A percentile compares a stretch with the other conserved stretches of the same genome.
Evolutionary conservation across 345 rosid genomes (phyloP).

Genomic region (Euphorbia tirucalli): DNA sequence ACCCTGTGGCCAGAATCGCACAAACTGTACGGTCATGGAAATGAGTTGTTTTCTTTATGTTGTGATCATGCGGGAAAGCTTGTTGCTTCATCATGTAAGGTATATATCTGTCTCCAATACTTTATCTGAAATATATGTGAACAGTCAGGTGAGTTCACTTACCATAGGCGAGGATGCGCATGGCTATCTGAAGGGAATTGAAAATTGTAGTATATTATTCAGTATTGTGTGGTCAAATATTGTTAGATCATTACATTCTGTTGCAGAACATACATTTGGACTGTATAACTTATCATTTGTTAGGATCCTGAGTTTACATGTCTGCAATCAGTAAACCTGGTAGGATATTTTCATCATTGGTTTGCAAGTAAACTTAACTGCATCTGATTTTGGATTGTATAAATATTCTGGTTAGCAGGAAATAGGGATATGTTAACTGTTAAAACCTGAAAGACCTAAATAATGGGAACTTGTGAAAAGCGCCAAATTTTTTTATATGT

Average conservation of each 20-base stretch:
- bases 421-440: neutral
- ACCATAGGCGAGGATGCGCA: neutral
- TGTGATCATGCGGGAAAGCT: slow-evolving; percentile 71
- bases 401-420: neutral
- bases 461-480: neutral
- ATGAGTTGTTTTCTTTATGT: slow-evolving; percentile 81
- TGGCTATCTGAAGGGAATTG: neutral
- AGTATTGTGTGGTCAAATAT: neutral
- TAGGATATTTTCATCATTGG: neutral
- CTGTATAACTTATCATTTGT: neutral
- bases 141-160: neutral
- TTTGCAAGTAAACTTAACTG: neutral
- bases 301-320: neutral
- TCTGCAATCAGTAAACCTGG: neutral
- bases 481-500: neutral
- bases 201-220: neutral
- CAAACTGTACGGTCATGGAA: slow-evolving; percentile 94
- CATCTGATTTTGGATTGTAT: neutral
- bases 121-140: neutral
- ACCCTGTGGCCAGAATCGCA: slow-evolving; percentile 95
- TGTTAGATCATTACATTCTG: neutral
- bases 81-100: slow-evolving; percentile 96
- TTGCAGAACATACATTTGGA: neutral
- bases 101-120: slow-evolving; percentile 34
- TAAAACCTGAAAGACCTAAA: neutral